Base-by-base conservation (phyloP, 257 asterid genomes). In the Anisodus acutangulus region DNA sequence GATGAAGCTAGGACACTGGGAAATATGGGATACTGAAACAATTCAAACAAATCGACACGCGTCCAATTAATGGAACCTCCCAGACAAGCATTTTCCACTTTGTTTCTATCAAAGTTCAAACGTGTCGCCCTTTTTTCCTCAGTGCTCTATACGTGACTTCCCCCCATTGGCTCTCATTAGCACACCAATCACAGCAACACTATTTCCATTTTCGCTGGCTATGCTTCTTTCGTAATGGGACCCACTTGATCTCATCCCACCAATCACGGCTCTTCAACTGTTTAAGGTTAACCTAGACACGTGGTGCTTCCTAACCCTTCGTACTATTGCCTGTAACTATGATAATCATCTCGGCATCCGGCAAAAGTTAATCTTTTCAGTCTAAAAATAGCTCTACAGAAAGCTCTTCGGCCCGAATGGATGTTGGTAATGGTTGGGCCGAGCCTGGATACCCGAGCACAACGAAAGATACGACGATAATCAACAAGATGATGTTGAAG, bases 201-300 rank as follows among this genome's bases (percentile, higher is more conserved):
- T 58, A 41, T 81, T 80, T 80, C 81, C 7, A 67, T 16, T 88
- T 89, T 82, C 83, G 66, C 66, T 55, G 83, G 90, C 88, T 89
- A 83, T 85, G 91, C 87, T 22, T 83, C 55, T 90, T 89, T 91
- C 87, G 71, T 4, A 1, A 0, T 8, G 84, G 95, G 90, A 4
- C 94, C 97, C 91, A 64, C 87, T 54, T 83, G 85, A 89, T 89
- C 91, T 84, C 55, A 31, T 4, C 60, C 66, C 86, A 59, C 95
- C 93, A 88, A 91, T 90, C 79, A 68, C 31, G 10, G 9, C 51
- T 45, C 85, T 2, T 88, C 81, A 22, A 55, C 86, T 78, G 87
- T 70, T 79, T 68, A 13, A 43, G 57, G 67, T 57, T 79, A 81
- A 83, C 90, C 92, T 90, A 83, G 90, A 88, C 92, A 90, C 87